These are phyloP conservation scores for Taxillus chinensis DNA, from an alignment of 164 flowering plant genomes.

Conservation along the genomic window DNA sequence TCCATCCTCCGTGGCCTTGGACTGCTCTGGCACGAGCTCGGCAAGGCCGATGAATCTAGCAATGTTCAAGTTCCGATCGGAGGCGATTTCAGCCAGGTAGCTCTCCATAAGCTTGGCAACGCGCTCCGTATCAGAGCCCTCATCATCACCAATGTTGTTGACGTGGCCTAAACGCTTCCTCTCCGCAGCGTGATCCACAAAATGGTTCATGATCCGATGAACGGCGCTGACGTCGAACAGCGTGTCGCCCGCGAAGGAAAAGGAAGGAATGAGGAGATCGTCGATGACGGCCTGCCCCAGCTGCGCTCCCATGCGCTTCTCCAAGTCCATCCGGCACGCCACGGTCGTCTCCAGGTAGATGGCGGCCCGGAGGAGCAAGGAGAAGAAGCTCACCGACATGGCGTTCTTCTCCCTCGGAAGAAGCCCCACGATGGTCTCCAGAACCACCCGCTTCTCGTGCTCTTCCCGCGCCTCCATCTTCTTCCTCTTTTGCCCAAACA, in stretches of 20 bases:
- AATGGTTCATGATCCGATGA: slow-evolving; percentile 63
- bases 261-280: slow-evolving; percentile 84
- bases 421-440: slow-evolving; percentile 86
- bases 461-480: slow-evolving; percentile 65
- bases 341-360: slow-evolving; percentile 76
- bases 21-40: slow-evolving; percentile 73
- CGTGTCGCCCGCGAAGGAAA: slow-evolving; percentile 60
- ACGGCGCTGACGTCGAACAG: slow-evolving; percentile 83
- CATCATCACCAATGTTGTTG: slow-evolving; percentile 27
- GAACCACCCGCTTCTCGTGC: slow-evolving; percentile 71
- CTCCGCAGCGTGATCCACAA: slow-evolving; percentile 20
- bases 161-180: slow-evolving; percentile 20
- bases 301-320: slow-evolving; percentile 72
- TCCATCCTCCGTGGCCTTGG: slow-evolving; percentile 75
- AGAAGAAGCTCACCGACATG: slow-evolving; percentile 77
- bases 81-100: slow-evolving; percentile 86
- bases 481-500: slow-evolving; percentile 67
- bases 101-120: slow-evolving; percentile 80
- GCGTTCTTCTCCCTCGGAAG: slow-evolving; percentile 77
- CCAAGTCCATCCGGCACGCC: slow-evolving; percentile 87
- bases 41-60: slow-evolving; percentile 60
- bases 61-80: slow-evolving; percentile 60
- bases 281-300: slow-evolving; percentile 78
- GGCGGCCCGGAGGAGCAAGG: slow-evolving; percentile 75
- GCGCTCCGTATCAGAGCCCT: slow-evolving; percentile 45